phyloP scores from a whole-genome alignment of 1,284 basidiomycete species.

The Cystobasidium slooffiae region DNA sequence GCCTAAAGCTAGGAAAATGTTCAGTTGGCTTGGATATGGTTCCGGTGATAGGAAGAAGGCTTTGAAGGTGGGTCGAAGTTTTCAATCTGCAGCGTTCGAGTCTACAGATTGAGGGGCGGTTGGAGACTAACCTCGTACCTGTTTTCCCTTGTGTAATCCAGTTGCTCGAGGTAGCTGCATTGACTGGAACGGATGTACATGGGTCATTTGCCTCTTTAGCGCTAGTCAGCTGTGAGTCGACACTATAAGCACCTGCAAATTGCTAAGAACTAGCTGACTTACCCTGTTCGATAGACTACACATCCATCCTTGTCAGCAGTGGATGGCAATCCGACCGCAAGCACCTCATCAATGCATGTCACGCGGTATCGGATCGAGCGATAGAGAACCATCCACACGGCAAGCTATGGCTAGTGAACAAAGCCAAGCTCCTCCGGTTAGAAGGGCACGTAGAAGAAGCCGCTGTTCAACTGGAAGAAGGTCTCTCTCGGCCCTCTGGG shows the following conservation, averaged over 20 bases:
- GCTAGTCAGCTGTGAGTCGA: slow-evolving; percentile 46
- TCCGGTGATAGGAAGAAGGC: slow-evolving; percentile 39
- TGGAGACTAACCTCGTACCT: slow-evolving; percentile 19
- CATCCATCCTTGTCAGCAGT: slow-evolving; percentile 49
- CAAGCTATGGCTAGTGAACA: slow-evolving; percentile 50
- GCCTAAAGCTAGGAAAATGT: slow-evolving; percentile 42
- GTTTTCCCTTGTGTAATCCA: slow-evolving; percentile 45
- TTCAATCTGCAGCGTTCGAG: background rate
- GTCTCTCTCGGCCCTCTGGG: slow-evolving; percentile 35
- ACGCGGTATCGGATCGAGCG: slow-evolving; percentile 44
- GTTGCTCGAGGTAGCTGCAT: slow-evolving; percentile 48
- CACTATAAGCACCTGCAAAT: too few species aligned
- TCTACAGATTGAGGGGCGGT: background rate
- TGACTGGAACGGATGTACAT: slow-evolving; percentile 48
- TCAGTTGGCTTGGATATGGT: slow-evolving; percentile 37
- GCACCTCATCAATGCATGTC: slow-evolving; percentile 44
- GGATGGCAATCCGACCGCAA: slow-evolving; percentile 51
- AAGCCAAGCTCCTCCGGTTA: slow-evolving; percentile 49
- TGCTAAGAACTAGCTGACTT: too few species aligned
- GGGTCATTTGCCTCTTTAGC: slow-evolving; percentile 49
- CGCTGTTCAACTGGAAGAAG: slow-evolving; percentile 43
- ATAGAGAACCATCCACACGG: slow-evolving; percentile 47
- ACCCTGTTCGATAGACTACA: too few species aligned
- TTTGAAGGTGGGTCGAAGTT: slow-evolving; percentile 24
- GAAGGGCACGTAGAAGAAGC: slow-evolving; percentile 44